Conservation (phyloP, 805 yeast genomes). For the Yamadazyma laniorum region DNA sequence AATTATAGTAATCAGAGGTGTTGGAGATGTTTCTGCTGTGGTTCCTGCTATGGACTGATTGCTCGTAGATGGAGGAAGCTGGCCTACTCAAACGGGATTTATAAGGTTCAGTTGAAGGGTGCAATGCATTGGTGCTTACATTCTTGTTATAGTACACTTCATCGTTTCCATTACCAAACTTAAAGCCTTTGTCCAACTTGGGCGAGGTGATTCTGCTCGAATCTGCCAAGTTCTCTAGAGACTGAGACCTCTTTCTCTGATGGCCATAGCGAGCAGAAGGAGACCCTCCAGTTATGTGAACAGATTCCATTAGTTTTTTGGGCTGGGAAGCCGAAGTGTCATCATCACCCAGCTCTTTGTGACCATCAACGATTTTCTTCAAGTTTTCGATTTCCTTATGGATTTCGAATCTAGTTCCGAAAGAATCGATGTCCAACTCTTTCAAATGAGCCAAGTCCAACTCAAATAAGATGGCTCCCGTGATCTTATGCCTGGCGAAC, state of each 20-base stretch:
- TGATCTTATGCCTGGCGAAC: conserved; percentile 83
- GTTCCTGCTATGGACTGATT: conserved; percentile 26
- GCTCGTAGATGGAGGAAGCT: conserved; percentile 52
- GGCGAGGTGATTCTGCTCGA: conserved; percentile 20
- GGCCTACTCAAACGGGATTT: conserved; percentile 24
- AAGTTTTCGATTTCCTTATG: conserved; percentile 82
- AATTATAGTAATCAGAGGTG: conserved; percentile 14
- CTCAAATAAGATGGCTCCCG: conserved; percentile 82
- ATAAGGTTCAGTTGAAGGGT: conserved; percentile 1
- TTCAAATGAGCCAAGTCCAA: conserved; percentile 82
- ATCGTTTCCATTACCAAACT: conserved; percentile 27
- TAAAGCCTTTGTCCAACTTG: conserved; percentile 27
- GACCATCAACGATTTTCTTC: conserved; percentile 23
- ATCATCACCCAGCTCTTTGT: conserved; percentile 1
- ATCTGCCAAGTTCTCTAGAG: conserved; percentile 41
- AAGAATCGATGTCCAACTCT: conserved; percentile 86
- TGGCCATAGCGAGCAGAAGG: conserved; percentile 2
- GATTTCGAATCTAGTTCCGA: conserved; percentile 93
- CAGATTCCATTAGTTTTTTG: conserved; percentile 3
- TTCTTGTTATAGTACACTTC: not conserved
- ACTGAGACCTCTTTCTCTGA: conserved; percentile 48
- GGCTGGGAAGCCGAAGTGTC: conserved; percentile 10
- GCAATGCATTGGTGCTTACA: conserved; percentile 1
- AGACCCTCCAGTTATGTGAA: not conserved
- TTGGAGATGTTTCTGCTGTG: conserved; percentile 48